Percentiles rank a stretch among this genome's conserved stretches.
These are phyloP conservation scores for Crucibulum laeve DNA, from an alignment of 768 basidiomycete species.

Conservation along the genomic window DNA sequence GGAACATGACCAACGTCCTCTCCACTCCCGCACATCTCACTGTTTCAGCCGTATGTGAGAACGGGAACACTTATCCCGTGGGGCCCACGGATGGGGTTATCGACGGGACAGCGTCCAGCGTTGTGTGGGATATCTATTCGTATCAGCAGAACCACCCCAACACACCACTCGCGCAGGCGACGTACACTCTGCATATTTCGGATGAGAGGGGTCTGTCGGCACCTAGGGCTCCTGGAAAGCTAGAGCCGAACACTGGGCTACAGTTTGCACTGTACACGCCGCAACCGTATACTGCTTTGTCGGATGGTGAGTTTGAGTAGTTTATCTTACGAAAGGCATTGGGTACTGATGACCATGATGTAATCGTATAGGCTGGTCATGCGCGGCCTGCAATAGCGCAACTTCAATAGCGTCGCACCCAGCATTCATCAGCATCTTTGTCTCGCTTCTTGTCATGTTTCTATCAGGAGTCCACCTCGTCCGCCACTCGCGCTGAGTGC, in stretches of 20 bases:
- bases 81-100: conserved; percentile 74
- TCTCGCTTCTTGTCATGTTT: conserved; percentile 59
- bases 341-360: neutral
- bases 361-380: conserved; percentile 46
- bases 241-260: conserved; percentile 65
- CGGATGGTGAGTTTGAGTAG: conserved; percentile 38
- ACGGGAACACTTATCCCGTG: conserved; percentile 88
- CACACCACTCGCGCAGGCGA: conserved; percentile 68
- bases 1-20: conserved; percentile 80
- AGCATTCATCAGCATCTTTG: conserved; percentile 47
- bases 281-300: conserved; percentile 60
- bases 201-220: conserved; percentile 75
- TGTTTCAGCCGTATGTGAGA: conserved; percentile 76
- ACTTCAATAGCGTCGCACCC: conserved; percentile 41
- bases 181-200: conserved; percentile 77
- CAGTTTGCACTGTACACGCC: conserved; percentile 86
- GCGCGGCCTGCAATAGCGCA: conserved; percentile 42
- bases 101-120: conserved; percentile 62
- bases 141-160: conserved; percentile 62
- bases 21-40: conserved; percentile 73
- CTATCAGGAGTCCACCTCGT: conserved; percentile 62
- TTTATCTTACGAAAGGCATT: neutral
- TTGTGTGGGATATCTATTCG: conserved; percentile 77
- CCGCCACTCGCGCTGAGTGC: conserved; percentile 22
- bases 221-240: conserved; percentile 52